Base-by-base conservation (phyloP, 2,329 filamentous ascomycete genomes). In the Aspergillus sp. region DNA sequence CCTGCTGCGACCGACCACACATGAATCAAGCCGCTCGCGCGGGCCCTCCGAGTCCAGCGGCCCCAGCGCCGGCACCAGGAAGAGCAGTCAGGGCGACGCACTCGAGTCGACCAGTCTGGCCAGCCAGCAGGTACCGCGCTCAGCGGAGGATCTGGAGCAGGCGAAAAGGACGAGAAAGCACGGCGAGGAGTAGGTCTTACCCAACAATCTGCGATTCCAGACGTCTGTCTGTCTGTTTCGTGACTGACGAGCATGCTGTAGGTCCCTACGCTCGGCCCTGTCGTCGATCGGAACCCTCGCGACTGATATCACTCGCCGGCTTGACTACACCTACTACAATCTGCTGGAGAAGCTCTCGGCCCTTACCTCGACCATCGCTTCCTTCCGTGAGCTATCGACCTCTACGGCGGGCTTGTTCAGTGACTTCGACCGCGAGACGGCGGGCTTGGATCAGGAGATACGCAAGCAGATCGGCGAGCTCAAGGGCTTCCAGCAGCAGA, bases 111-210 rank as follows among this genome's bases (percentile, higher is more conserved):
- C 43, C 32, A 48, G 46, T n/a, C 45, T 41, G 13, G 24, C 53
- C 10, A 48, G 46, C n/a, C 42, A 44, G 29, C 49, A 45, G 25
- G 56, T 57, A 25, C 47, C 56, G 22, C 43, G 47, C 15, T 58
- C 51, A 4, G 46, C 47, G 48, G 51, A 48, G 15, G 58, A 64
- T 34, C 40, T 66, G 29, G 53, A 55, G 26, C 45, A 45, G 32
- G 45, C 55, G 20, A 56, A 41, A 32, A 75, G 83, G 51, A 66
- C 67, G 31, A 91, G 89, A 80, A 86, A 84, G 57, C 75, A 80
- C 52, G 75, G 78, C 36, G 83, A 86, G 47, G 75, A 78, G 53
- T 88, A 76, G 55, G 80, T 77, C 3, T 27, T 12, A 8, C 79
- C 29, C 12, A 30, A 4, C 5, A 14, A 26, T 29, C 20, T 27